Evolutionary conservation across 805 yeast genomes (phyloP).

Genomic region (Candida quercuum): DNA sequence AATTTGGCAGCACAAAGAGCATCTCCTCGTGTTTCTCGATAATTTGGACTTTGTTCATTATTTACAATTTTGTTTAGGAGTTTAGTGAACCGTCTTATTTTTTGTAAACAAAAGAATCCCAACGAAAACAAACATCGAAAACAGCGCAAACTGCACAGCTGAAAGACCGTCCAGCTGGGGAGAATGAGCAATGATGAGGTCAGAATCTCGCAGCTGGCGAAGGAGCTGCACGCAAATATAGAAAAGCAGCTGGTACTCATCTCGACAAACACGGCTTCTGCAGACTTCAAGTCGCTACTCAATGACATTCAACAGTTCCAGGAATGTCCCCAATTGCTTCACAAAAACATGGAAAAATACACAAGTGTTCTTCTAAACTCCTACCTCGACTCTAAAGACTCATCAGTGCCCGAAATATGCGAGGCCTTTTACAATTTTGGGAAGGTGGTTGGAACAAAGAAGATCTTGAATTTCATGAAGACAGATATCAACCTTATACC

Average conservation of each 20-base stretch:
- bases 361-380: slow-evolving; percentile 25
- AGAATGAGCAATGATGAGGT: slow-evolving; percentile 17
- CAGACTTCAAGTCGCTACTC: slow-evolving; percentile 8
- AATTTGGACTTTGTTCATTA: not conserved
- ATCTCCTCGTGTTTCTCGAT: no score
- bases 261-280: not conserved
- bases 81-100: not conserved
- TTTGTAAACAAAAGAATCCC: no score
- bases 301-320: slow-evolving; percentile 43
- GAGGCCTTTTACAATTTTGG: slow-evolving; percentile 51
- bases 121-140: no score
- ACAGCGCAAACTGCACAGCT: no score
- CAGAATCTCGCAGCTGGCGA: slow-evolving; percentile 15
- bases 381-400: slow-evolving; percentile 17
- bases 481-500: slow-evolving; percentile 52
- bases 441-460: slow-evolving; percentile 63
- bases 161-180: no score
- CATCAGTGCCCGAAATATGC: not conserved
- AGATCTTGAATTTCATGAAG: slow-evolving; percentile 51
- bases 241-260: slow-evolving; percentile 5
- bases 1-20: no score
- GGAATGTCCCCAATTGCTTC: slow-evolving; percentile 47
- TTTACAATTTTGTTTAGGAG: not conserved
- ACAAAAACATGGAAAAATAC: slow-evolving; percentile 31
- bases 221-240: slow-evolving; percentile 5